Conservation (phyloP, 163 green algal species). For the Chlamydomonas reinhardtii region DNA sequence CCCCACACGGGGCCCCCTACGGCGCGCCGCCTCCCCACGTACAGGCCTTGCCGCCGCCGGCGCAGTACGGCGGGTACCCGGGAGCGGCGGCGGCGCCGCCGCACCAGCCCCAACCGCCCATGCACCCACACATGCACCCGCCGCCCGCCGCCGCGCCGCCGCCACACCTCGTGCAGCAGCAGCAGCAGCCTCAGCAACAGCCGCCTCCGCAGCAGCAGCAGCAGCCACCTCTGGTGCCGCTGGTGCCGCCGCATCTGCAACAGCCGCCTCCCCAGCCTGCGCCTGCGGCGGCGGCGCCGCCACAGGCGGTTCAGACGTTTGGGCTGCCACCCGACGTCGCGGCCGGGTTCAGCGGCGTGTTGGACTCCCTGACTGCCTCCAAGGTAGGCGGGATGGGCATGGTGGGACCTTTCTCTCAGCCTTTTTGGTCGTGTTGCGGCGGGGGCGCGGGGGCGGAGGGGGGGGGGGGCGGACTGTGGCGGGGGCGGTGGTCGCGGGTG, state of each 20-base stretch:
- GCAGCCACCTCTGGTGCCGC: neutral
- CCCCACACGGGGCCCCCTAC: constrained; percentile 5
- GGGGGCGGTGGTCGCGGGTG: too few species aligned
- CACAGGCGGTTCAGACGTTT: neutral
- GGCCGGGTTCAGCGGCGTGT: constrained; percentile 68
- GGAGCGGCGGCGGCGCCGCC: neutral
- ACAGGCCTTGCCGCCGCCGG: neutral
- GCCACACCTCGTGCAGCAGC: neutral
- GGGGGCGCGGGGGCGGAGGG: too few species aligned
- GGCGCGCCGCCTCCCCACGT: neutral
- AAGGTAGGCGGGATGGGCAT: constrained; percentile 56
- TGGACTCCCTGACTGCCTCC: constrained; percentile 73
- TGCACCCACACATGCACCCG: neutral
- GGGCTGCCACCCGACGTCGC: constrained; percentile 66
- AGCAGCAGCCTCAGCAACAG: neutral
- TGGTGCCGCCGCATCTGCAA: neutral
- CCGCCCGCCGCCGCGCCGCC: neutral
- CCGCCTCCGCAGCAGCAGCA: neutral
- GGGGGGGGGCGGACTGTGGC: too few species aligned
- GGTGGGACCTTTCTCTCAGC: too few species aligned
- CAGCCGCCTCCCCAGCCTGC: neutral
- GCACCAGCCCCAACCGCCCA: neutral
- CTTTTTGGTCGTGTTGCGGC: too few species aligned
- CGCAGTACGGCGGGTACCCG: too few species aligned
- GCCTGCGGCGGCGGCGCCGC: constrained; percentile 15